Percentiles rank a stretch among this genome's conserved stretches.
phyloP scores from a whole-genome alignment of 1,284 basidiomycete species.

The Dichomitus squalens region DNA sequence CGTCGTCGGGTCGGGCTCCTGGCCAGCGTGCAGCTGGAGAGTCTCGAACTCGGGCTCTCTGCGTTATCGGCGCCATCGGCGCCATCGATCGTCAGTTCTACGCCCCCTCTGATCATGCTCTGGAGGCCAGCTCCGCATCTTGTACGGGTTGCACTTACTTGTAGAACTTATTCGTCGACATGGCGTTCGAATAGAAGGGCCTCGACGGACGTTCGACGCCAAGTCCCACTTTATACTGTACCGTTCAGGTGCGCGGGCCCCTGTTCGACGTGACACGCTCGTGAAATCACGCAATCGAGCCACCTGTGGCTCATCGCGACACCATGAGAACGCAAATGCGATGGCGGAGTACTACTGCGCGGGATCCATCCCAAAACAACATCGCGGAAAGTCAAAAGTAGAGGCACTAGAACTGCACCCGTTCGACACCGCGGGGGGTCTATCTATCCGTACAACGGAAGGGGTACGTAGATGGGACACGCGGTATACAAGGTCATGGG shows the following conservation, averaged over 20 bases:
- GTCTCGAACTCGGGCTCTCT: slow-evolving; percentile 80
- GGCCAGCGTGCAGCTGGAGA: slow-evolving; percentile 83
- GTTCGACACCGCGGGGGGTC: no score
- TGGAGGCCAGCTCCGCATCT: no score
- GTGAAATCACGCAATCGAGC: neutral
- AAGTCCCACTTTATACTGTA: neutral
- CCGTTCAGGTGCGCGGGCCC: neutral
- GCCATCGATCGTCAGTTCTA: no score
- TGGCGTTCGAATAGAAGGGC: neutral
- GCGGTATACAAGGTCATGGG: no score
- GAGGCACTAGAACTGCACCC: no score
- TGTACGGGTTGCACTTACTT: neutral
- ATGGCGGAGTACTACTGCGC: no score
- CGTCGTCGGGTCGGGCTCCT: slow-evolving; percentile 68
- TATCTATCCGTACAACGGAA: no score
- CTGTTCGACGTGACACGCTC: neutral
- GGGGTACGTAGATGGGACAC: no score
- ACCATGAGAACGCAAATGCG: neutral
- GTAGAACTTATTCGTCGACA: neutral
- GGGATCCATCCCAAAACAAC: no score
- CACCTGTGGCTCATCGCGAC: neutral
- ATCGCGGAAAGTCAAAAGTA: no score
- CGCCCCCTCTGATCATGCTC: no score
- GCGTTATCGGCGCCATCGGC: no score
- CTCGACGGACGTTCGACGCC: neutral